Evolutionary conservation across 2,329 filamentous ascomycete species (phyloP), one percentile per base, ranked within the genome.

Genomic region (Alternaria viburni): DNA sequence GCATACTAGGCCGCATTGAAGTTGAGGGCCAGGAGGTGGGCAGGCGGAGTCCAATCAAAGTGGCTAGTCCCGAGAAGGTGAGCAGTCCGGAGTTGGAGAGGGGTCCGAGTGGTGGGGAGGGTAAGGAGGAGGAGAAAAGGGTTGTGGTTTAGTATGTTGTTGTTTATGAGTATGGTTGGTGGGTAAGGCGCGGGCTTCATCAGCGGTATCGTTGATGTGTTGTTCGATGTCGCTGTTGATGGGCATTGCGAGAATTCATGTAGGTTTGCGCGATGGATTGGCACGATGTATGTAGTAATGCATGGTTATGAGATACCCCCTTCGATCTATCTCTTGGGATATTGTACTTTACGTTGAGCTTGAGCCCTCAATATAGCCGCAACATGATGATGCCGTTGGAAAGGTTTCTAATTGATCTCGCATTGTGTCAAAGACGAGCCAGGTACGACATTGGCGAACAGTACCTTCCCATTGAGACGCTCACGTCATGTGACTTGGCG

Each of bases 301-400:
- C 55, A 62, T 58, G 23, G 47, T 62, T 59, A 62, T 59, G 55
- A 59, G 54, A 62, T 62, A 59, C 55, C 55, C 59, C 41, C 55
- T 50, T 17, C 23, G 10, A 13, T 59, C 54, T 54, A 11, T 25
- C 19, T 15, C 30, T 12, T 17, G 12, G 8, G 8, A 3, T 25
- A 26, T 36, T 25, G n/a, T 52, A 47, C 5, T 26, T 47, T 11
- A n/a, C 21, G 13, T 47, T n/a, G 10, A 47, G 8, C 13, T 47
- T 4, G 4, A 26, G 45, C 23, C 8, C 12, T 7, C 2, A 23
- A 23, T 12, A 9, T 46, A n/a, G 21, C 13, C 13, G 8, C 10
- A 46, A 25, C 19, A 15, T 17, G 17, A 19, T 13, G n/a, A n/a
- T n/a, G n/a, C n/a, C n/a, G n/a, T n/a, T n/a, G n/a, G n/a, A n/a